Conservation (phyloP, 1,284 basidiomycete genomes). For the Trichosporon faecale region DNA sequence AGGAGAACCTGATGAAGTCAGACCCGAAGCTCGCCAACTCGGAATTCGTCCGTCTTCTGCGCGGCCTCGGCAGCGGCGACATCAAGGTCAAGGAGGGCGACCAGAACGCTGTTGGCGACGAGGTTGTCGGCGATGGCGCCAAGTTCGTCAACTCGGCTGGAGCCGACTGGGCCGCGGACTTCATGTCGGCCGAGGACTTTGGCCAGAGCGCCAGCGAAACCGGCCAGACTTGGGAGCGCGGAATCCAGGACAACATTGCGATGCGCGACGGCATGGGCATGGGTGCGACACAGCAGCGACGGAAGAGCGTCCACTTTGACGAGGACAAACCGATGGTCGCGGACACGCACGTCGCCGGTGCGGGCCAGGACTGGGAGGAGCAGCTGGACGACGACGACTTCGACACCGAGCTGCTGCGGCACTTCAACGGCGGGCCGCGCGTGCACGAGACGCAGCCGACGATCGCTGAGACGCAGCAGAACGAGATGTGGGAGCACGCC, state of each 20-base stretch:
- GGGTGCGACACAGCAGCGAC: constrained; percentile 21
- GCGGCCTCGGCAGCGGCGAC: constrained; percentile 73
- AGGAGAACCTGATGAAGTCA: constrained; percentile 55
- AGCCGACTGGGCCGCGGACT: constrained; percentile 27
- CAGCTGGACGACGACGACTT: constrained; percentile 36
- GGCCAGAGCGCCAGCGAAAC: neutral
- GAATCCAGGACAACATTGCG: constrained; percentile 36
- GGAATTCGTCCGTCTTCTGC: constrained; percentile 82
- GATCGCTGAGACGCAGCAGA: neutral
- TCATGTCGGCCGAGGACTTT: constrained; percentile 11
- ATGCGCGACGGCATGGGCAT: constrained; percentile 23
- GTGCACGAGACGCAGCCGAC: constrained; percentile 26
- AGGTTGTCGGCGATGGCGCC: constrained; percentile 41
- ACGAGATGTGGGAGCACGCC: constrained; percentile 59
- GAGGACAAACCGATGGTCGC: constrained; percentile 53
- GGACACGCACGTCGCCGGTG: constrained; percentile 42
- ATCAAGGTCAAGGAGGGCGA: constrained; percentile 68
- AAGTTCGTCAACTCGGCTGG: constrained; percentile 43
- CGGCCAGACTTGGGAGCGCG: constrained; percentile 13
- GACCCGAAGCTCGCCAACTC: constrained; percentile 80
- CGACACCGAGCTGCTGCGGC: constrained; percentile 40
- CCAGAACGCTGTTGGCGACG: constrained; percentile 26
- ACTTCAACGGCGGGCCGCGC: constrained; percentile 34
- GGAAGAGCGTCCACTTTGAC: constrained; percentile 52
- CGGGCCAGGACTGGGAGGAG: constrained; percentile 48